phyloP scores from a whole-genome alignment of 2,329 filamentous ascomycete genomes.

The Sporothrix luriei region DNA sequence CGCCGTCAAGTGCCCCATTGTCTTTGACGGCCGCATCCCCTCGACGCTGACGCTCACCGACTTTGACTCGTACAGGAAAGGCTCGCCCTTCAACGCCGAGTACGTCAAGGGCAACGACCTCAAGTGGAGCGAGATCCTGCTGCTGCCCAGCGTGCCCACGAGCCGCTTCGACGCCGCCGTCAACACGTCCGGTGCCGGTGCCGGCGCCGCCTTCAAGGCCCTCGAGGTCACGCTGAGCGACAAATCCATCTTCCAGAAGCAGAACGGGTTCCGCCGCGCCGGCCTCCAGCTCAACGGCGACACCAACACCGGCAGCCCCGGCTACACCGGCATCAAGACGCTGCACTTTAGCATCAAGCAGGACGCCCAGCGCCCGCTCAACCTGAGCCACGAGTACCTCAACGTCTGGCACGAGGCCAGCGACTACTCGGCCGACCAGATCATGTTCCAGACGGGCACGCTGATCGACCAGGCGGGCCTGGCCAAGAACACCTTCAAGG shows the following conservation, averaged over 20 bases:
- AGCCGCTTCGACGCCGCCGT: slow-evolving; percentile 47
- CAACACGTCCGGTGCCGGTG: background rate
- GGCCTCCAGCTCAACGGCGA: slow-evolving; percentile 50
- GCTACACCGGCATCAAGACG: slow-evolving; percentile 43
- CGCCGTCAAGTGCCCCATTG: slow-evolving; percentile 41
- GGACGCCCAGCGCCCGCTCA: slow-evolving; percentile 43
- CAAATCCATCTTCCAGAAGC: slow-evolving; percentile 50
- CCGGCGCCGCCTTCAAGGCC: slow-evolving; percentile 40
- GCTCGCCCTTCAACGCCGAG: slow-evolving; percentile 44
- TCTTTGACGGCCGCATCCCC: slow-evolving; percentile 46
- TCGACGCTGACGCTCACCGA: slow-evolving; percentile 37
- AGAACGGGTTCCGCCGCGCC: slow-evolving; percentile 51
- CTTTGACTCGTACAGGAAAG: slow-evolving; percentile 42
- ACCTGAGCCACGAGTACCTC: slow-evolving; percentile 46
- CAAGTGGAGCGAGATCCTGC: slow-evolving; percentile 45
- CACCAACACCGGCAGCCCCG: slow-evolving; percentile 46
- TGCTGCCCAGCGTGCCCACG: slow-evolving; percentile 39
- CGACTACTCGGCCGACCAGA: slow-evolving; percentile 46
- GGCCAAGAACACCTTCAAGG: slow-evolving; percentile 48
- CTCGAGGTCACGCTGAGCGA: slow-evolving; percentile 52
- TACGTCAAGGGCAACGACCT: slow-evolving; percentile 45
- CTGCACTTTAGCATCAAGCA: slow-evolving; percentile 45
- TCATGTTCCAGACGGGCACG: slow-evolving; percentile 45
- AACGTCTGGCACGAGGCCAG: slow-evolving; percentile 46
- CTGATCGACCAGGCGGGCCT: slow-evolving; percentile 44